Evolutionary conservation across 2,329 filamentous ascomycete genomes (phyloP).

Genomic region (Juglanconis oblonga): DNA sequence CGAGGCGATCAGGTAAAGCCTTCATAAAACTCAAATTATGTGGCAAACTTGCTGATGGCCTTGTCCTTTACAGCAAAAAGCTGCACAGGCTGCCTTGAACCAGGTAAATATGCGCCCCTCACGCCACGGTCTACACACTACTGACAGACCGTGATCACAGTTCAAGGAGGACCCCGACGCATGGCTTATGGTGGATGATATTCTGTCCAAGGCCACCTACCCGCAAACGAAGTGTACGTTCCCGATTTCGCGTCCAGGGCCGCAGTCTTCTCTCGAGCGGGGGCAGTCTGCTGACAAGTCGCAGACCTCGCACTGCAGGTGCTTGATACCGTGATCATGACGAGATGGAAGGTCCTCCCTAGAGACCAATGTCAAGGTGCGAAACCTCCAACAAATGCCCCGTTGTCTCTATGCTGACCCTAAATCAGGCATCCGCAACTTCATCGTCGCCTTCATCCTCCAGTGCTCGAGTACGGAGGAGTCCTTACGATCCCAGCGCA

Average conservation of each 20-base stretch:
- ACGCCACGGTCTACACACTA: conserved; percentile 14
- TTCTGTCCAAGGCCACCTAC: conserved; percentile 88
- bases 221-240: conserved; percentile 91
- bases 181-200: conserved; percentile 96
- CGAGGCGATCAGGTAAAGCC: conserved; percentile 81
- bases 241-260: conserved; percentile 11
- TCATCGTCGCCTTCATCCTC: conserved; percentile 98
- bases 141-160: conserved; percentile 45
- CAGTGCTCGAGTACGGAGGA: conserved; percentile 89
- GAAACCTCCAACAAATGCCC: conserved; percentile 21
- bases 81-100: conserved; percentile 88
- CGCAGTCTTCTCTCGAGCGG: background rate
- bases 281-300: conserved; percentile 8
- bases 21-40: conserved; percentile 9
- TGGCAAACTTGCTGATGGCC: conserved; percentile 33
- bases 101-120: conserved; percentile 59
- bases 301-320: conserved; percentile 91
- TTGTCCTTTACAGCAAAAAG: conserved; percentile 74
- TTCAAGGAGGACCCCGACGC: conserved; percentile 99
- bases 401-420: conserved; percentile 21
- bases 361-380: conserved; percentile 91
- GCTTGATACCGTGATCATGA: conserved; percentile 97
- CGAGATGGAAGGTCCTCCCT: conserved; percentile 96
- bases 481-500: conserved; percentile 76
- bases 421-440: conserved; percentile 85